A percentile compares a stretch with the other conserved stretches of the same genome.
Evolutionary conservation across 176 grass and related monocot species (phyloP).

Genomic region (Triticum urartu): DNA sequence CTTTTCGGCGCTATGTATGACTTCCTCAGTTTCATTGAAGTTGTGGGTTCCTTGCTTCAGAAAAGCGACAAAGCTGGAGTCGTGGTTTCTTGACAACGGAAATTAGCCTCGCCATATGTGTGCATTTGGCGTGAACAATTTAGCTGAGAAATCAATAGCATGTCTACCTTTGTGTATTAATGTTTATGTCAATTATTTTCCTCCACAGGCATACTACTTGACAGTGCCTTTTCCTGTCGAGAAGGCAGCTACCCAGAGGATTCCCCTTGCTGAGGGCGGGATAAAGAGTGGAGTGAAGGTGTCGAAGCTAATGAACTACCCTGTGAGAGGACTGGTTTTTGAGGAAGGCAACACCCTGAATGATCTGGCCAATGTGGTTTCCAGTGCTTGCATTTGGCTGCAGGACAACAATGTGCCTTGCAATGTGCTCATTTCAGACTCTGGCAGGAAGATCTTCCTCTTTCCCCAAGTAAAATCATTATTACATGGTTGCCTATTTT

Average conservation of each 20-base stretch:
- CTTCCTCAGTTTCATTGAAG: not conserved
- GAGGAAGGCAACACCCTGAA: slow-evolving; percentile 71
- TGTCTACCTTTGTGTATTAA: not conserved
- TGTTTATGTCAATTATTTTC: not conserved
- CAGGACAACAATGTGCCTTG: slow-evolving; percentile 94
- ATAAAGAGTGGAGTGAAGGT: slow-evolving; percentile 63
- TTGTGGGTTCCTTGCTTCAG: not conserved
- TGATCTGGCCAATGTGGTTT: slow-evolving; percentile 62
- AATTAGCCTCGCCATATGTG: not conserved
- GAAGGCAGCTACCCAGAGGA: slow-evolving; percentile 72
- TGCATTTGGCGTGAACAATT: not conserved
- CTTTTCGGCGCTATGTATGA: not conserved
- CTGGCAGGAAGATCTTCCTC: slow-evolving; percentile 69
- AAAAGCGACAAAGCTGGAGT: not conserved
- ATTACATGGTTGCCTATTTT: not conserved
- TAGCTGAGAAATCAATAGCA: not conserved
- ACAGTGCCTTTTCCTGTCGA: slow-evolving; percentile 86
- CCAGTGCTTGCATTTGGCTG: slow-evolving; percentile 82
- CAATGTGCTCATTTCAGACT: slow-evolving; percentile 88
- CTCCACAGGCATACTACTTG: slow-evolving; percentile 75
- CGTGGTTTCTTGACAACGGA: not conserved
- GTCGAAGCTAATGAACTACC: slow-evolving; percentile 83
- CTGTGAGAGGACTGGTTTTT: slow-evolving; percentile 87
- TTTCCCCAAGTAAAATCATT: slow-evolving; percentile 63
- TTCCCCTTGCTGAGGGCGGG: slow-evolving; percentile 44